Conservation (phyloP, 129 eudicot species). For the Logfia minima region DNA sequence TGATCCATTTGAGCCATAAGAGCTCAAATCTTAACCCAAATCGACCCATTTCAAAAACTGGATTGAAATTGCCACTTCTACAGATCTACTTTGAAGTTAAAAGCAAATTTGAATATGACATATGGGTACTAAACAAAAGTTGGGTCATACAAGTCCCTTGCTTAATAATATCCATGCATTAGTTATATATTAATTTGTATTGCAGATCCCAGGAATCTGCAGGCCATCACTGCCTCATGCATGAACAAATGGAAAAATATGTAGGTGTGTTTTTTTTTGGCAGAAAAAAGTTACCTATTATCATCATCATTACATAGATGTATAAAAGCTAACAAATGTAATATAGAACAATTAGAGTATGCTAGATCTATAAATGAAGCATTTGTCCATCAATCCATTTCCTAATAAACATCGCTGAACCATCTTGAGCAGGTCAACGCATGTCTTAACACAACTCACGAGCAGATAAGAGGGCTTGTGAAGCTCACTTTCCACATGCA, state of each 20-base stretch:
- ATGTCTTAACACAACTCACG: background rate
- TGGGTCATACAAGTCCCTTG: background rate
- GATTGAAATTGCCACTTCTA: background rate
- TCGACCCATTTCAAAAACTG: background rate
- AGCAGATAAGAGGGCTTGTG: background rate
- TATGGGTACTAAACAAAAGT: background rate
- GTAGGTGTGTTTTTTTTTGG: background rate
- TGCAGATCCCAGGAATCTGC: conserved; percentile 52
- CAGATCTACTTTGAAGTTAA: background rate
- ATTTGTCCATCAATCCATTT: background rate
- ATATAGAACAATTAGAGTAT: background rate
- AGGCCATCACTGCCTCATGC: conserved; percentile 37
- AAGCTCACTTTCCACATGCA: background rate
- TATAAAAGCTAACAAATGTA: background rate
- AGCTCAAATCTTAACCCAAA: background rate
- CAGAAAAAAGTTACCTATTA: background rate
- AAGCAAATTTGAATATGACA: background rate
- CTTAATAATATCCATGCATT: background rate
- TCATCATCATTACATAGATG: background rate
- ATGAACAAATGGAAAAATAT: conserved; percentile 23
- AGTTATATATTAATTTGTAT: background rate
- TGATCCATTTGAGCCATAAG: background rate
- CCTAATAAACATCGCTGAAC: background rate
- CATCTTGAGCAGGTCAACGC: background rate
- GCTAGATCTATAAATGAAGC: background rate